Percentiles rank a stretch among this genome's conserved stretches.
phyloP scores from a whole-genome alignment of 306 rosid genomes.

The Trichosanthes cucumerina region DNA sequence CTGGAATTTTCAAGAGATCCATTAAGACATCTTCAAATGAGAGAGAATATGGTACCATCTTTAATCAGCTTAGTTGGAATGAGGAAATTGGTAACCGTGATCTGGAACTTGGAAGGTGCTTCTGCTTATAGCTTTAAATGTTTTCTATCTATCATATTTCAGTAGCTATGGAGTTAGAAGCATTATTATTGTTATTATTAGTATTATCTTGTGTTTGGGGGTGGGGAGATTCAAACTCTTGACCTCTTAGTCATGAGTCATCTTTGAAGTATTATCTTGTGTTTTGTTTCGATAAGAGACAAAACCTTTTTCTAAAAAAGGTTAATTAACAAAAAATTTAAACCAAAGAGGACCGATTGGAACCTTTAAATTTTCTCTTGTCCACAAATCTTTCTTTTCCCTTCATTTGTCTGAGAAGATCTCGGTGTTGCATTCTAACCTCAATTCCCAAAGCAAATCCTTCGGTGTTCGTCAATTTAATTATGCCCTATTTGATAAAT shows the following conservation, averaged over 20 bases:
- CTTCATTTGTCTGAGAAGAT: not conserved
- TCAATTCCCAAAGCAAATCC: not conserved
- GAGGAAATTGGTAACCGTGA: conserved; percentile 37
- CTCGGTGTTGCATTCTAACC: not conserved
- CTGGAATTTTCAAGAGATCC: conserved; percentile 36
- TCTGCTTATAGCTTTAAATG: conserved; percentile 1
- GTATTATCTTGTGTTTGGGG: not conserved
- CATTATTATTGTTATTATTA: not conserved
- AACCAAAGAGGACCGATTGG: not conserved
- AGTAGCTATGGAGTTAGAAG: not conserved
- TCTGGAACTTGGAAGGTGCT: conserved; percentile 48
- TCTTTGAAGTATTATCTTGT: not conserved
- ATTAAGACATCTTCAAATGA: conserved; percentile 27
- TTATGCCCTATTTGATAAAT: not conserved
- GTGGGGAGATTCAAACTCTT: no score
- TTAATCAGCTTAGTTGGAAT: conserved; percentile 36
- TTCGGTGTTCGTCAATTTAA: not conserved
- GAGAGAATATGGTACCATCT: conserved; percentile 26
- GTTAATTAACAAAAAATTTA: not conserved
- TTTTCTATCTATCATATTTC: not conserved
- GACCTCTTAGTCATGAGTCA: no score
- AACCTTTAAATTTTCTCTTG: not conserved
- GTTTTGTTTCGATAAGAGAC: not conserved
- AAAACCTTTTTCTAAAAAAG: not conserved
- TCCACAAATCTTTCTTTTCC: not conserved